These are phyloP conservation scores for Datisca glomerata DNA, from an alignment of 306 rosid genomes.

Conservation along the genomic window DNA sequence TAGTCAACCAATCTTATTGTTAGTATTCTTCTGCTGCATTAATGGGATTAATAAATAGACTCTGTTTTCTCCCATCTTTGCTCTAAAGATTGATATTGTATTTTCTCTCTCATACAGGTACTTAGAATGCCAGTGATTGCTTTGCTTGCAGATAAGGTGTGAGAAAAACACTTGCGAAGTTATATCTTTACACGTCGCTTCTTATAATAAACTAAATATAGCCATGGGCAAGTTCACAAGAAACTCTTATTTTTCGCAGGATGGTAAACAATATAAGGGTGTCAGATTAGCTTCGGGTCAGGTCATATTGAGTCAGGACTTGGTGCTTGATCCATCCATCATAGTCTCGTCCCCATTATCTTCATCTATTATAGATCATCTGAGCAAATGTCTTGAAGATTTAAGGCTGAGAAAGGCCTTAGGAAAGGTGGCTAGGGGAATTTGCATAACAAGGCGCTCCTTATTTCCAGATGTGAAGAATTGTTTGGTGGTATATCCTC, in stretches of 20 bases:
- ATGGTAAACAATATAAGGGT: slow-evolving; percentile 56
- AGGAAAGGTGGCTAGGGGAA: slow-evolving; percentile 76
- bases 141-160: slow-evolving; percentile 69
- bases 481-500: slow-evolving; percentile 71
- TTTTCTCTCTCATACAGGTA: slow-evolving; percentile 42
- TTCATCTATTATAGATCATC: slow-evolving; percentile 23
- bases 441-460: slow-evolving; percentile 64
- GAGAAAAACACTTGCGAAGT: slow-evolving; percentile 3
- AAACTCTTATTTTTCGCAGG: slow-evolving; percentile 32
- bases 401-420: slow-evolving; percentile 33
- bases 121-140: slow-evolving; percentile 74
- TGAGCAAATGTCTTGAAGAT: slow-evolving; percentile 27
- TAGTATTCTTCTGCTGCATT: too few relatives aligned
- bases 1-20: too few relatives aligned
- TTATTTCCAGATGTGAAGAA: slow-evolving; percentile 46
- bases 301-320: slow-evolving; percentile 52
- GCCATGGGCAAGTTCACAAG: slow-evolving; percentile 9
- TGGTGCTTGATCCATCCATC: slow-evolving; percentile 72
- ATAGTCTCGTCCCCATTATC: slow-evolving; percentile 23
- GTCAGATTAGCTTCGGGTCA: slow-evolving; percentile 86
- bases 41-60: too few relatives aligned
- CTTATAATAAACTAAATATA: slow-evolving; percentile 7
- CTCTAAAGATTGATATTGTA: too few relatives aligned
- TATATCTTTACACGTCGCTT: too few relatives aligned
- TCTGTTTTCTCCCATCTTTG: too few relatives aligned